phyloP scores from a whole-genome alignment of 1,284 basidiomycete genomes.

The Fomitiporia mediterranea region DNA sequence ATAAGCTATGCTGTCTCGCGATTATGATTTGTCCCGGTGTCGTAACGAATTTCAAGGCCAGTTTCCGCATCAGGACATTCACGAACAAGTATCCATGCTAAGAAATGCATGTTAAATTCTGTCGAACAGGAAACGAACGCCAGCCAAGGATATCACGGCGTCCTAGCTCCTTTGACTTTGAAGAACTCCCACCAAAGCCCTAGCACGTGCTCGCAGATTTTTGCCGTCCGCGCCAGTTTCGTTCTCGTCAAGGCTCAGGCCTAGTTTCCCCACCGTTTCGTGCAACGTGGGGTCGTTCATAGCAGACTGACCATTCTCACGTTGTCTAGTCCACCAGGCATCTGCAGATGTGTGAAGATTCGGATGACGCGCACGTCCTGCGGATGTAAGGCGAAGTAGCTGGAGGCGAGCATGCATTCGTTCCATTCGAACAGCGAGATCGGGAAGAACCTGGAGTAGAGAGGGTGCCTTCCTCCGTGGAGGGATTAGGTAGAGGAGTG shows the following conservation, averaged over 20 bases:
- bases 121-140: too few species aligned
- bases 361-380: slow-evolving; percentile 51
- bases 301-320: slow-evolving; percentile 44
- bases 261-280: slow-evolving; percentile 44
- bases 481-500: slow-evolving; percentile 44
- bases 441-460: slow-evolving; percentile 30
- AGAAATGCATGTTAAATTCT: too few species aligned
- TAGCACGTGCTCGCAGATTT: background rate
- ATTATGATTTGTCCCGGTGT: too few species aligned
- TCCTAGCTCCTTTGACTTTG: too few species aligned
- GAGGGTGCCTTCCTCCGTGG: slow-evolving; percentile 24
- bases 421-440: slow-evolving; percentile 33
- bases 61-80: too few species aligned
- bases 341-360: slow-evolving; percentile 40
- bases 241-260: slow-evolving; percentile 36
- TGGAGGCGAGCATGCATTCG: slow-evolving; percentile 41
- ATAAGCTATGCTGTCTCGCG: too few species aligned
- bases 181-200: too few species aligned
- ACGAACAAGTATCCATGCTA: too few species aligned
- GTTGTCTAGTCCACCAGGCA: slow-evolving; percentile 55
- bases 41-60: too few species aligned
- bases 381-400: slow-evolving; percentile 49
- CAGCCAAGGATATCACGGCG: too few species aligned
- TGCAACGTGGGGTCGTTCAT: slow-evolving; percentile 44
- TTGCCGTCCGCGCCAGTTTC: background rate